These are phyloP conservation scores for Abrus precatorius DNA, from an alignment of 306 rosid genomes.

Conservation along the genomic window DNA sequence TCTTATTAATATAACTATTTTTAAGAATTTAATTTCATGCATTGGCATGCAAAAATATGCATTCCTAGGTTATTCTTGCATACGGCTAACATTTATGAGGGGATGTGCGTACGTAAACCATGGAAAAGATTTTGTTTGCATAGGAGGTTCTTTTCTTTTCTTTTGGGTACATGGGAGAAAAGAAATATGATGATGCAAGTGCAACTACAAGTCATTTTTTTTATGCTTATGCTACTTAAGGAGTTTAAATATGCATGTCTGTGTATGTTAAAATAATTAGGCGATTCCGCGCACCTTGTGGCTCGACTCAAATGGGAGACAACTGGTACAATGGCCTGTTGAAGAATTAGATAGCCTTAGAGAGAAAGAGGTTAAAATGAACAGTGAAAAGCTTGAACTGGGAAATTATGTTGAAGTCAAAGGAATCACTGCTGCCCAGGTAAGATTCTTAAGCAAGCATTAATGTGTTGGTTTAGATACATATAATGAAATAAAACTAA, in stretches of 20 bases:
- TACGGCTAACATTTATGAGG: no score
- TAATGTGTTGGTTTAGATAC: background rate
- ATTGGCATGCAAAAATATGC: no score
- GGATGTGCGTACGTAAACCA: no score
- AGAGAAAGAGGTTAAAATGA: slow-evolving; percentile 52
- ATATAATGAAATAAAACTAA: background rate
- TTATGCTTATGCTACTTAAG: background rate
- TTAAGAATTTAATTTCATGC: no score
- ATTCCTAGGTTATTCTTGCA: no score
- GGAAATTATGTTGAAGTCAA: slow-evolving; percentile 59
- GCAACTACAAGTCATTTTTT: background rate
- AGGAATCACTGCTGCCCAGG: slow-evolving; percentile 86
- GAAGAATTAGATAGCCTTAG: slow-evolving; percentile 68
- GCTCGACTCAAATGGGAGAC: slow-evolving; percentile 68
- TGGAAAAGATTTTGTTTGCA: no score
- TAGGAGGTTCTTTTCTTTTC: no score
- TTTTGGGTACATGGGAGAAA: no score
- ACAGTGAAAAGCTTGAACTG: slow-evolving; percentile 46
- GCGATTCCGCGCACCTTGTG: slow-evolving; percentile 78
- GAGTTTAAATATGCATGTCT: background rate
- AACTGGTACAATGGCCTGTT: slow-evolving; percentile 74
- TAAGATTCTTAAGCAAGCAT: slow-evolving; percentile 12
- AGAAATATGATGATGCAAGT: background rate
- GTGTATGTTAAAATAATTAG: slow-evolving; percentile 46
- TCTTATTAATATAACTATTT: no score